A percentile compares a stretch with the other conserved stretches of the same genome.
phyloP scores from a whole-genome alignment of 2,329 filamentous ascomycete genomes.

The Celoporthe dispersa region DNA sequence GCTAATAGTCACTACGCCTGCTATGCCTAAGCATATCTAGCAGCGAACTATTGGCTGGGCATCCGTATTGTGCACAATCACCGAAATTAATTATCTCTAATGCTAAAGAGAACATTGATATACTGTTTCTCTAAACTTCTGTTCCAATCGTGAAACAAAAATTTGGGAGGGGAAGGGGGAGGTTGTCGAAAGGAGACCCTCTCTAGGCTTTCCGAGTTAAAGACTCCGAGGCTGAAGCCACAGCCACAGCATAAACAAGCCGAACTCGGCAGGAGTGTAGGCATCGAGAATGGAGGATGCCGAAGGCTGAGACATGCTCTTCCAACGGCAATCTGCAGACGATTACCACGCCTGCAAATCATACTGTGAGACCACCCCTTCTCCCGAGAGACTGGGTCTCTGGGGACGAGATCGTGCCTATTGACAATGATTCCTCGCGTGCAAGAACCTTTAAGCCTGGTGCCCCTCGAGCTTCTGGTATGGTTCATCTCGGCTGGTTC shows the following conservation, averaged over 20 bases:
- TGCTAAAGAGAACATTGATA: neutral
- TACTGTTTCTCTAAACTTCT: no score
- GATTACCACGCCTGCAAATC: neutral
- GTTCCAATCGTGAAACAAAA: no score
- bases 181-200: neutral
- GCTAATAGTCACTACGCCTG: neutral
- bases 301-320: constrained; percentile 11
- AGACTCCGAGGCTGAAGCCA: neutral
- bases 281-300: neutral
- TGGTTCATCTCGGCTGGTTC: neutral
- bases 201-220: neutral
- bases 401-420: neutral
- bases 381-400: neutral
- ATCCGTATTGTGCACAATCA: neutral
- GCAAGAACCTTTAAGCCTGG: neutral
- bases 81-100: neutral
- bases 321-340: neutral
- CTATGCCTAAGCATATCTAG: neutral
- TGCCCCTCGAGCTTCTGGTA: neutral
- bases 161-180: no score
- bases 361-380: neutral
- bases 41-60: neutral
- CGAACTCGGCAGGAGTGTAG: neutral
- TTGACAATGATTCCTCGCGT: neutral
- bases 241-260: neutral